Evolutionary conservation across 1,284 basidiomycete species (phyloP).

Genomic region (Heterobasidion parviporum): DNA sequence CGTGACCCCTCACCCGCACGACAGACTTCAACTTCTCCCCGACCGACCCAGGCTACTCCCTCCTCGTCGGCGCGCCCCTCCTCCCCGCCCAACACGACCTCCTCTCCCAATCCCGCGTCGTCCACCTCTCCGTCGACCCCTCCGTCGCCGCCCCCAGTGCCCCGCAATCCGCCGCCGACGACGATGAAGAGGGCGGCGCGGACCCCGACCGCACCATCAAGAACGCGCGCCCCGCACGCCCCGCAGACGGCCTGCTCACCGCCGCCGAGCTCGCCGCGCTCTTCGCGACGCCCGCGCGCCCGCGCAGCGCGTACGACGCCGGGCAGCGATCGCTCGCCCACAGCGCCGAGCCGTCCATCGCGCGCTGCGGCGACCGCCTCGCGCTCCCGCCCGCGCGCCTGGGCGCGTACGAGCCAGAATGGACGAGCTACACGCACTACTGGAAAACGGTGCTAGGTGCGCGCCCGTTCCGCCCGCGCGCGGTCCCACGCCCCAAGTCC

Average conservation of each 20-base stretch:
- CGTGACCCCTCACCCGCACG: conserved; percentile 4
- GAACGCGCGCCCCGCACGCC: conserved; percentile 58
- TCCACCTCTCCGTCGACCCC: conserved; percentile 77
- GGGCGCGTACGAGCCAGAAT: conserved; percentile 67
- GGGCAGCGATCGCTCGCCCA: conserved; percentile 28
- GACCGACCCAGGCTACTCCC: conserved; percentile 76
- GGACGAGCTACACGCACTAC: conserved; percentile 73
- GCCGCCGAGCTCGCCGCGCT: conserved; percentile 52
- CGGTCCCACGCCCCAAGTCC: no score
- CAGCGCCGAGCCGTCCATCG: conserved; percentile 8
- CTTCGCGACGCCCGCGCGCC: conserved; percentile 28
- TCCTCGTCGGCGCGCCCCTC: conserved; percentile 61
- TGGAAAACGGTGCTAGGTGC: conserved; percentile 78
- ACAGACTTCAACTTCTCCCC: conserved; percentile 92
- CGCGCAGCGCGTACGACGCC: conserved; percentile 57
- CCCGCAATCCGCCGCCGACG: conserved; percentile 11
- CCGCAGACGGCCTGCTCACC: conserved; percentile 67
- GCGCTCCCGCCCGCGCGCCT: conserved; percentile 28
- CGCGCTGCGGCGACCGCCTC: conserved; percentile 24
- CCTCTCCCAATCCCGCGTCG: conserved; percentile 64
- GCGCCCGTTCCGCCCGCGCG: conserved; percentile 2
- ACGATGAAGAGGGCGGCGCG: conserved; percentile 36
- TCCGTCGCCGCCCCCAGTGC: conserved; percentile 26
- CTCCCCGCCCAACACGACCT: conserved; percentile 42
- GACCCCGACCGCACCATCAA: conserved; percentile 73